Evolutionary conservation across 2,329 filamentous ascomycete genomes (phyloP).

Genomic region (Paracoccidioides brasiliensis): DNA sequence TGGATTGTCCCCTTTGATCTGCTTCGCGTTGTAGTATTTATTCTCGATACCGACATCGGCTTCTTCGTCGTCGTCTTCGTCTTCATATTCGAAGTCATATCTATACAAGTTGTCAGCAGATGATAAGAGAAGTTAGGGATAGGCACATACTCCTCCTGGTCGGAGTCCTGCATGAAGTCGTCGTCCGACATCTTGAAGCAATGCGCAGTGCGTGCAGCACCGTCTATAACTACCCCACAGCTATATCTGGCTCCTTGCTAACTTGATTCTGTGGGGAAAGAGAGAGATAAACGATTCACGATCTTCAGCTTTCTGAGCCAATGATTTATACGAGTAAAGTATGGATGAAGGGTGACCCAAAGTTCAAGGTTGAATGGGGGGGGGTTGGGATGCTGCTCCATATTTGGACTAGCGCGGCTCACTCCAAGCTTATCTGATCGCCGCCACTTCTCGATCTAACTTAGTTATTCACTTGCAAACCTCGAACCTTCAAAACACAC

Average conservation of each 20-base stretch:
- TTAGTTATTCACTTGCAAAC: not conserved
- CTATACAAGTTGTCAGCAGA: slow-evolving; percentile 31
- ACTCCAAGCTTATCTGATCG: not conserved
- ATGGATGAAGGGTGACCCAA: not conserved
- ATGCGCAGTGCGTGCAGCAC: not conserved
- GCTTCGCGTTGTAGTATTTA: slow-evolving; percentile 99
- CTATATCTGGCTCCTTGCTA: not conserved
- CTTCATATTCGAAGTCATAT: slow-evolving; percentile 96
- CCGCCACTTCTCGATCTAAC: not conserved
- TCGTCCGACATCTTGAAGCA: slow-evolving; percentile 56
- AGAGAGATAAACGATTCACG: not conserved
- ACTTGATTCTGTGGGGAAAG: too few species aligned
- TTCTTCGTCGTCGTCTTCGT: slow-evolving; percentile 75
- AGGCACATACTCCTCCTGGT: slow-evolving; percentile 60
- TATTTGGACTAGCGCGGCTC: not conserved
- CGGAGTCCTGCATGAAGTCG: slow-evolving; percentile 89
- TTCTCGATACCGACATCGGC: slow-evolving; percentile 95
- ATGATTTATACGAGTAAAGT: not conserved
- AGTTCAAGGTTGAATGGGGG: too few species aligned
- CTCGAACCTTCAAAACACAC: not conserved
- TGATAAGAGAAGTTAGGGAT: not conserved
- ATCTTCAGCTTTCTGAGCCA: too few species aligned
- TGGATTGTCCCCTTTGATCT: slow-evolving; percentile 77
- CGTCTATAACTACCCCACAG: not conserved
- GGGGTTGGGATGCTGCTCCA: not conserved